Evolutionary conservation across 345 rosid genomes (phyloP).

Genomic region (Diplotaxis tenuifolia): DNA sequence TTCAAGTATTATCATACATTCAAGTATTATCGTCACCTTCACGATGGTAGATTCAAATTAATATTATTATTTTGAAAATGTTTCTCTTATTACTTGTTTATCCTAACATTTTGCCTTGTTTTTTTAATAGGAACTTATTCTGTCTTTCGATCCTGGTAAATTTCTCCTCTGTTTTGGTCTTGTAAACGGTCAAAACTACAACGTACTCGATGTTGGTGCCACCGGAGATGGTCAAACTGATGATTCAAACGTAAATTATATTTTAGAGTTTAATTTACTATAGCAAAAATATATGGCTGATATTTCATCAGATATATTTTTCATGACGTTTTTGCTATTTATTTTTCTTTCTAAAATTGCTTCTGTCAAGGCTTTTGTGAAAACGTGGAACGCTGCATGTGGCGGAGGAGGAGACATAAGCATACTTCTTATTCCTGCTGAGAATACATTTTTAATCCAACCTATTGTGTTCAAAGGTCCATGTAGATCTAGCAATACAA

Average conservation of each 20-base stretch:
- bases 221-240: conserved; percentile 25
- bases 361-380: conserved; percentile 14
- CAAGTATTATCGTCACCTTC: too few relatives aligned
- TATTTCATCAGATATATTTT: neutral
- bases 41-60: conserved; percentile 20
- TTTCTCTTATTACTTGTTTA: neutral
- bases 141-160: neutral
- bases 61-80: neutral
- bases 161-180: conserved; percentile 8
- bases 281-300: neutral
- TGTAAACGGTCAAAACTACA: conserved; percentile 22
- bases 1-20: too few relatives aligned
- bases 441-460: conserved; percentile 29
- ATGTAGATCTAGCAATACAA: conserved; percentile 12
- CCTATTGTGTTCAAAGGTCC: conserved; percentile 24
- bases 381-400: conserved; percentile 25
- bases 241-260: conserved; percentile 24
- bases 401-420: neutral
- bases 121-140: conserved; percentile 12
- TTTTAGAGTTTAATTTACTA: neutral
- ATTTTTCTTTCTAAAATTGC: neutral
- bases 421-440: conserved; percentile 18
- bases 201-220: conserved; percentile 22
- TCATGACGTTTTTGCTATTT: neutral
- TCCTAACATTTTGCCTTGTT: neutral